Conservation (phyloP, 768 basidiomycete species). For the Auricularia cornea region DNA sequence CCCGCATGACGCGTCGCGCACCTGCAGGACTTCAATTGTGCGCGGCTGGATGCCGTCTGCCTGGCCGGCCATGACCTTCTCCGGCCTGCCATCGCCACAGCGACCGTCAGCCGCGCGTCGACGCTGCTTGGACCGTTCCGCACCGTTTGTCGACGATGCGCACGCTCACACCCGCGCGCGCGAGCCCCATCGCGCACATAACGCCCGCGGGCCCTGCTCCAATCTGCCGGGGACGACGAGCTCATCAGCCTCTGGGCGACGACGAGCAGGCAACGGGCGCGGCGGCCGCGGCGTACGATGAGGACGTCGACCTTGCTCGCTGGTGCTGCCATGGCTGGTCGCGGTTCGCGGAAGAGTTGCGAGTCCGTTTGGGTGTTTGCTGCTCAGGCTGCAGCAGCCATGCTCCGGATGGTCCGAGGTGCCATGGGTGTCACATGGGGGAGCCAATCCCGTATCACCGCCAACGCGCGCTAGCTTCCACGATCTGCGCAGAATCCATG, state of each 20-base stretch:
- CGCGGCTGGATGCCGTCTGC: slow-evolving; percentile 51
- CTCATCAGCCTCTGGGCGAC: not conserved
- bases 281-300: not conserved
- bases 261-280: not conserved
- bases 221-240: not conserved
- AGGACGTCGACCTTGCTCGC: not conserved
- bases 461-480: too few species aligned
- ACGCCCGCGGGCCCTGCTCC: slow-evolving; percentile 35
- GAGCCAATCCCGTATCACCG: too few species aligned
- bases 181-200: slow-evolving; percentile 62
- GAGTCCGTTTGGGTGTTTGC: not conserved
- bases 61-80: slow-evolving; percentile 40
- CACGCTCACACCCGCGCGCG: slow-evolving; percentile 47
- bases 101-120: not conserved
- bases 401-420: too few species aligned
- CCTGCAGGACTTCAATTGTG: slow-evolving; percentile 47
- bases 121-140: not conserved
- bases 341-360: not conserved
- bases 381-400: not conserved
- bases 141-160: slow-evolving; percentile 54
- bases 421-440: too few species aligned
- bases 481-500: too few species aligned
- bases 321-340: not conserved
- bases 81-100: slow-evolving; percentile 26
- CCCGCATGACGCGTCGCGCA: slow-evolving; percentile 10